These are phyloP conservation scores for Astrephomene gubernaculifera DNA, from an alignment of 139 green algal species.

Conservation along the genomic window DNA sequence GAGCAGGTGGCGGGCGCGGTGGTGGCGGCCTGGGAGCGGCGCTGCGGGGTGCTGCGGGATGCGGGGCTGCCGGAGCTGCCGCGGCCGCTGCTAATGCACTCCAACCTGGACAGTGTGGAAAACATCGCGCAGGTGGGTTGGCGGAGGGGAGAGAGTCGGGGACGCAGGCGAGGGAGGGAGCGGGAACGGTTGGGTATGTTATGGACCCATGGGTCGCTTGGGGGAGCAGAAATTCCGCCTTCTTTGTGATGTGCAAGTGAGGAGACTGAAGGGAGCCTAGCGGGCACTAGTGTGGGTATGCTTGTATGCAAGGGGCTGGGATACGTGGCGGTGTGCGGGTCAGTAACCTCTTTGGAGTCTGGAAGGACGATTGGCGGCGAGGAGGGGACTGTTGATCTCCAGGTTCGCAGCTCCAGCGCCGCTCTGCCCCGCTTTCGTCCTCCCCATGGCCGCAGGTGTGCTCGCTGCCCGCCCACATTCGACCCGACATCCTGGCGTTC, in stretches of 20 bases:
- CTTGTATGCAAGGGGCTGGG: too few relatives aligned
- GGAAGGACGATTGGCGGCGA: too few relatives aligned
- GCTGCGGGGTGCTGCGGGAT: slow-evolving; percentile 34
- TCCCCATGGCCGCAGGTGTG: neutral
- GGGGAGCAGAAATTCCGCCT: neutral
- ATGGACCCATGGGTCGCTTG: neutral
- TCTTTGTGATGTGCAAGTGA: too few relatives aligned
- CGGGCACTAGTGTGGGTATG: too few relatives aligned
- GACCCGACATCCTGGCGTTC: slow-evolving; percentile 68
- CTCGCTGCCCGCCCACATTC: slow-evolving; percentile 58
- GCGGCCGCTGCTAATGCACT: slow-evolving; percentile 68
- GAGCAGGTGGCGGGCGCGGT: slow-evolving; percentile 39
- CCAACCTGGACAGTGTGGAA: slow-evolving; percentile 63
- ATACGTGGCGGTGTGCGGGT: too few relatives aligned
- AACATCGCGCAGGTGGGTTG: slow-evolving; percentile 46
- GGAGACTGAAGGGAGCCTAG: too few relatives aligned
- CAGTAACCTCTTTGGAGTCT: too few relatives aligned
- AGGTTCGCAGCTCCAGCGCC: too few relatives aligned
- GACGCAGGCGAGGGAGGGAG: too few relatives aligned
- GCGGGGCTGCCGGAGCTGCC: slow-evolving; percentile 21
- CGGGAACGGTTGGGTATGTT: neutral
- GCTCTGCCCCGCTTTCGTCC: too few relatives aligned
- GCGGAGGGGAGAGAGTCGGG: too few relatives aligned
- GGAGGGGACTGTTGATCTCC: too few relatives aligned
- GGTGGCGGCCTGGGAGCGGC: slow-evolving; percentile 60